Evolutionary conservation across 352 stramenopile species (phyloP).

Genomic region (Pythium folliculosum): DNA sequence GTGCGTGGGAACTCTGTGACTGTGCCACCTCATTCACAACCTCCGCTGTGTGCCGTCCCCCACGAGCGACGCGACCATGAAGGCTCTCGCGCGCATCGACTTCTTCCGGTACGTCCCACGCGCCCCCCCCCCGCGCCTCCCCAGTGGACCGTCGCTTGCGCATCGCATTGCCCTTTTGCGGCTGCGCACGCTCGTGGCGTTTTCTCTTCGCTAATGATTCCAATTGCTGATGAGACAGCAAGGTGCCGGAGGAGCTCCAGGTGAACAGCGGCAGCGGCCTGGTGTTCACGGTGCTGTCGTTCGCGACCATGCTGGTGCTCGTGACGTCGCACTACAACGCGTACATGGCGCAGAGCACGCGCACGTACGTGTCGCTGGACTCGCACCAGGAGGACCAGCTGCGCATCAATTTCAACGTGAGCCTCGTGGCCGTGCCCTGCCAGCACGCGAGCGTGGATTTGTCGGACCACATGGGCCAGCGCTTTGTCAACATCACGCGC

Average conservation of each 20-base stretch:
- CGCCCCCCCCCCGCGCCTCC: not conserved
- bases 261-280: constrained; percentile 55
- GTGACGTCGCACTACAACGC: constrained; percentile 60
- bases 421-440: constrained; percentile 72
- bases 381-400: constrained; percentile 80
- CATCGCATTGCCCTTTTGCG: constrained; percentile 12
- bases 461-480: constrained; percentile 79
- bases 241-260: constrained; percentile 77
- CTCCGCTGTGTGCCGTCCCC: not conserved
- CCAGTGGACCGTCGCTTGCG: not conserved
- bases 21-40: too few species aligned
- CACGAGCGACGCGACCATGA: constrained; percentile 9
- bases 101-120: constrained; percentile 59
- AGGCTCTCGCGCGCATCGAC: constrained; percentile 40
- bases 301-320: constrained; percentile 55
- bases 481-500: constrained; percentile 75
- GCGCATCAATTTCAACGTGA: constrained; percentile 87
- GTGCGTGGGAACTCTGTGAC: not conserved
- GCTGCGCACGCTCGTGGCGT: constrained; percentile 17
- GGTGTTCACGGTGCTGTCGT: constrained; percentile 72
- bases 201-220: not conserved
- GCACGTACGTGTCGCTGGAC: constrained; percentile 68
- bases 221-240: too few species aligned
- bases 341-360: constrained; percentile 45
- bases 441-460: constrained; percentile 73